These are phyloP conservation scores for Globisporangium takayamanum DNA, from an alignment of 352 stramenopile genomes.

Conservation along the genomic window DNA sequence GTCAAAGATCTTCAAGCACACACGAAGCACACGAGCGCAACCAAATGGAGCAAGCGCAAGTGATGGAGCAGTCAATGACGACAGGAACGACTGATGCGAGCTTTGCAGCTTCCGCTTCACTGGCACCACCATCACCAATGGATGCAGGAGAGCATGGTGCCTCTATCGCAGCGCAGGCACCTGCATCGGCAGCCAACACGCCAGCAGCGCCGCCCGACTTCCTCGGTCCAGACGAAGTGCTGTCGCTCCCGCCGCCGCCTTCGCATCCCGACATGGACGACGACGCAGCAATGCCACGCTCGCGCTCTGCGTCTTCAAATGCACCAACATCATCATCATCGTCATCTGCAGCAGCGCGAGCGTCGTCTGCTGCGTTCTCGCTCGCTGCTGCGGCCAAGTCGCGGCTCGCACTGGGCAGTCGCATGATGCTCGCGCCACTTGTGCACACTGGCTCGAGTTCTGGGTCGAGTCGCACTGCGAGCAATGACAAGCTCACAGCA, in stretches of 20 bases:
- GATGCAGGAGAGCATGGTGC: too few relatives aligned
- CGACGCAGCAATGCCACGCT: slow-evolving; percentile 11
- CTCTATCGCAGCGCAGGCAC: neutral
- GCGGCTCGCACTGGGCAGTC: slow-evolving; percentile 45
- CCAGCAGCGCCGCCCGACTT: neutral
- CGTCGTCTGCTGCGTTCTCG: slow-evolving; percentile 44
- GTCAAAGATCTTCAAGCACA: too few relatives aligned
- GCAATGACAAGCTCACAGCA: slow-evolving; percentile 8
- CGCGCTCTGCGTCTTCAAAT: slow-evolving; percentile 1
- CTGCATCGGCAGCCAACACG: neutral
- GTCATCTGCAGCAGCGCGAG: slow-evolving; percentile 22
- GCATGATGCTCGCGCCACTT: slow-evolving; percentile 48
- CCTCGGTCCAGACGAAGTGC: slow-evolving; percentile 7
- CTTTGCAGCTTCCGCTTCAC: neutral
- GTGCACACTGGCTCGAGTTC: slow-evolving; percentile 8
- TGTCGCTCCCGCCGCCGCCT: slow-evolving; percentile 7
- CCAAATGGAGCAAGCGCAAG: too few relatives aligned
- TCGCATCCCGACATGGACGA: slow-evolving; percentile 14
- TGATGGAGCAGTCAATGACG: too few relatives aligned
- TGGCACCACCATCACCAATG: neutral
- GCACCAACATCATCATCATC: slow-evolving; percentile 13
- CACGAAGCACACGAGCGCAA: too few relatives aligned
- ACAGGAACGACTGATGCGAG: too few relatives aligned
- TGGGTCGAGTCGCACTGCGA: neutral
- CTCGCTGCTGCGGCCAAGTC: slow-evolving; percentile 41